phyloP scores from a whole-genome alignment of 2,329 filamentous ascomycete genomes.

The Cladosporium colombiae region DNA sequence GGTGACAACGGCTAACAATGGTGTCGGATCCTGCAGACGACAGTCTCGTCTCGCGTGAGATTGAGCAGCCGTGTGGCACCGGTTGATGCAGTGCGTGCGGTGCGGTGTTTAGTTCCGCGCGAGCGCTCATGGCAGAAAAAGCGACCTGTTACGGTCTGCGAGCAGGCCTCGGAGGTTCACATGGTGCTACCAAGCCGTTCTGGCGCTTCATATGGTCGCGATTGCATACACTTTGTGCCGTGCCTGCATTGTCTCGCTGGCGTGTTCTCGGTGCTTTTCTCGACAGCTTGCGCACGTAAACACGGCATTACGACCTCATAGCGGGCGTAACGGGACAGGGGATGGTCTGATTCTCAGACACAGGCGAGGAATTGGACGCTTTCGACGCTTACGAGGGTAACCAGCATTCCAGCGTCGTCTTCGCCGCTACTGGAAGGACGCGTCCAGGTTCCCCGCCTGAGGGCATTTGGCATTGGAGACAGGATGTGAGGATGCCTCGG shows the following conservation, averaged over 20 bases:
- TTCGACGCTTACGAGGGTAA: not conserved
- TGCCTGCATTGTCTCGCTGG: not conserved
- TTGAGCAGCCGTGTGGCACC: constrained; percentile 11
- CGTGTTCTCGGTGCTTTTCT: constrained; percentile 4
- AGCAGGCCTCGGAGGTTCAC: not conserved
- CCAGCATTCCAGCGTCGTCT: not conserved
- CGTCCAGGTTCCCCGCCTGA: constrained; percentile 6
- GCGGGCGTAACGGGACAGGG: not conserved
- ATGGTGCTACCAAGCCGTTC: constrained; percentile 7
- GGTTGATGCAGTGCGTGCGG: constrained; percentile 4
- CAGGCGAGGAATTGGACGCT: not conserved
- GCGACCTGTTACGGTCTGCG: not conserved
- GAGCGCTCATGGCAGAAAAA: not conserved
- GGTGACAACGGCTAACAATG: not conserved
- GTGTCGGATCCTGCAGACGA: constrained; percentile 10
- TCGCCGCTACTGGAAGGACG: not conserved
- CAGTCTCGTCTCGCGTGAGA: constrained; percentile 10
- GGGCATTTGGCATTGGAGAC: not conserved
- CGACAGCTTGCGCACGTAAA: not conserved
- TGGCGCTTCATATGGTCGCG: not conserved
- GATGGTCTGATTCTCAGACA: not conserved
- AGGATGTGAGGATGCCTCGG: not conserved
- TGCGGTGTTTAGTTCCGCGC: constrained; percentile 1
- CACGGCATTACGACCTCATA: not conserved
- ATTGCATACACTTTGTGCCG: not conserved